These are phyloP conservation scores for Viola odorata DNA, from an alignment of 345 rosid genomes.

Conservation along the genomic window DNA sequence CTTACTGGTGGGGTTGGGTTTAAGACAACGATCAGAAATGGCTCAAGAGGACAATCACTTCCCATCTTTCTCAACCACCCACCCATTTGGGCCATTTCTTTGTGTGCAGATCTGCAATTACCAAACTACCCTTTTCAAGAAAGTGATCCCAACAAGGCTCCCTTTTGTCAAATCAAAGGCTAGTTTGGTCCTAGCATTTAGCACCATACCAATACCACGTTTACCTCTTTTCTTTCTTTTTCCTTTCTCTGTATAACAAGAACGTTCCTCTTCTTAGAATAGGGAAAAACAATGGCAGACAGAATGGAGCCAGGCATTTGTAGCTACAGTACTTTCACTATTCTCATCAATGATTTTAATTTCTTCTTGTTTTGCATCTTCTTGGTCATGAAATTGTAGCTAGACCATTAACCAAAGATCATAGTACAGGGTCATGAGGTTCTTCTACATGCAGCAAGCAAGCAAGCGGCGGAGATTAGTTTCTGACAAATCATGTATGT, in stretches of 20 bases:
- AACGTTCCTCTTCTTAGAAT: constrained; percentile 22
- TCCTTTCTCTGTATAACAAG: background rate
- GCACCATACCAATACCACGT: too few species aligned
- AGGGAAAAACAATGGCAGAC: constrained; percentile 43
- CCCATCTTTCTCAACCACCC: constrained; percentile 50
- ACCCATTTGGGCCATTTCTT: constrained; percentile 31
- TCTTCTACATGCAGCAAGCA: too few species aligned
- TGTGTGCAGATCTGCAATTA: constrained; percentile 1
- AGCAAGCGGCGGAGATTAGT: too few species aligned
- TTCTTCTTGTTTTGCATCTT: background rate
- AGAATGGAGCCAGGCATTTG: constrained; percentile 66
- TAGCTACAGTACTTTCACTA: constrained; percentile 3
- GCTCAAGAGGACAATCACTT: constrained; percentile 35
- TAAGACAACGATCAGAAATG: constrained; percentile 14
- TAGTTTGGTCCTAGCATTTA: too few species aligned
- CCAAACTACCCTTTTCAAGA: constrained; percentile 14
- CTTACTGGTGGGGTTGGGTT: constrained; percentile 16
- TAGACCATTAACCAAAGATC: too few species aligned
- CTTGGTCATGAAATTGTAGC: too few species aligned
- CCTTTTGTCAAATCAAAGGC: background rate
- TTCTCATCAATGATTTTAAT: background rate
- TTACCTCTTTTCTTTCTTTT: background rate
- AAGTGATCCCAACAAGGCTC: background rate
- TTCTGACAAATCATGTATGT: too few species aligned
- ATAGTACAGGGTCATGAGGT: too few species aligned